A percentile compares a stretch with the other conserved stretches of the same genome.
phyloP scores from a whole-genome alignment of 2,329 filamentous ascomycete genomes.

The Neocatenulostroma microsporum region DNA sequence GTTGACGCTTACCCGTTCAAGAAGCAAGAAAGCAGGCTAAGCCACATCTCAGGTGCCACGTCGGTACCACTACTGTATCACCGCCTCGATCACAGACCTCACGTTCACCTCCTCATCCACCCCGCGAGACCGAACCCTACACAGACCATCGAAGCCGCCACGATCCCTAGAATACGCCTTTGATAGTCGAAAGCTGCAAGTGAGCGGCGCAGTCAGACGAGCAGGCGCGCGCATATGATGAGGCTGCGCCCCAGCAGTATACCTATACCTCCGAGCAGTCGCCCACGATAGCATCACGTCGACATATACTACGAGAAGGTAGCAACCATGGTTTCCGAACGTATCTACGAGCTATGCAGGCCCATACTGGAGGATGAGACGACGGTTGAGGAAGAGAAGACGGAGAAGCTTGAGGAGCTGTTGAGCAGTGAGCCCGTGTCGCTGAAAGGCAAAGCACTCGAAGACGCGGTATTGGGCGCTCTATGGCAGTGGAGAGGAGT shows the following conservation, averaged over 20 bases:
- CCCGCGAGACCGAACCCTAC: too few relatives aligned
- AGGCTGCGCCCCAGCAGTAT: constrained; percentile 4
- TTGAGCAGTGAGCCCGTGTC: constrained; percentile 65
- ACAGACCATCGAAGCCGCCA: too few relatives aligned
- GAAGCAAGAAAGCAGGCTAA: too few relatives aligned
- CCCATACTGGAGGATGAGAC: constrained; percentile 74
- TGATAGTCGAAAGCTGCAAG: too few relatives aligned
- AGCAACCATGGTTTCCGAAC: constrained; percentile 76
- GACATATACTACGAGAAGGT: neutral
- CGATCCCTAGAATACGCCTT: too few relatives aligned
- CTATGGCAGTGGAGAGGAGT: constrained; percentile 74
- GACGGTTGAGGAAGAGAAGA: constrained; percentile 91
- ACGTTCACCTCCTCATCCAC: too few relatives aligned
- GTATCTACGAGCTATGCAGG: constrained; percentile 84
- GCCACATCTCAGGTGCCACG: too few relatives aligned
- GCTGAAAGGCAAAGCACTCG: constrained; percentile 67
- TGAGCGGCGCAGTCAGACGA: too few relatives aligned
- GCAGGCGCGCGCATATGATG: constrained; percentile 3
- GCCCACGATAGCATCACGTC: neutral
- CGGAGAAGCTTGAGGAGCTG: constrained; percentile 80
- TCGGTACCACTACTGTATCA: too few relatives aligned
- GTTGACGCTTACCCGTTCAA: too few relatives aligned
- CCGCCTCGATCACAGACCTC: too few relatives aligned
- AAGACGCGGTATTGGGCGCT: constrained; percentile 84
- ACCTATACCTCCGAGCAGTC: constrained; percentile 3